Evolutionary conservation across 768 basidiomycete genomes (phyloP), one percentile per base, ranked within the genome.

Genomic region (Podaxis sp.): DNA sequence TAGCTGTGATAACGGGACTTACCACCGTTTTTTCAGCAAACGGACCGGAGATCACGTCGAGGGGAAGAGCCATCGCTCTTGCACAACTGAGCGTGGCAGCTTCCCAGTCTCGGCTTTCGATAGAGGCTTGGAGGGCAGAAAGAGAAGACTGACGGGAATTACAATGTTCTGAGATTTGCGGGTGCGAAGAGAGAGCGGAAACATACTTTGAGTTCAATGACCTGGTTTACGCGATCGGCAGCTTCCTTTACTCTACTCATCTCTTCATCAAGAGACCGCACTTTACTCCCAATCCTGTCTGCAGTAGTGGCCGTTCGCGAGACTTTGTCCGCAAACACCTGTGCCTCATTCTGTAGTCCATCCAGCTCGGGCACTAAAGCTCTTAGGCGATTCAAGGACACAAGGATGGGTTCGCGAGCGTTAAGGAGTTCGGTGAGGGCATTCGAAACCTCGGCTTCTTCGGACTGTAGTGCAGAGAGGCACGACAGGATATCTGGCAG

Each of bases 81-180:
- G 92, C 87, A 74, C 96, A 96, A 70, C 94, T 90, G 63, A 94
- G 83, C 0, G 95, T 88, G 3, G 97, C 97, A 2, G 92, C 85
- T 73, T 99, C 97, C 97, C 97, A 99, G 70, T 99, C 97, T 67
- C 92, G 85, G 51, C 78, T 79, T 33, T 90, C 88, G 33, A 98
- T 95, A 1, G 96, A 89, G 0, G 84, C 84, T 84, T 94, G 77
- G 9, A 80, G 75, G 39, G 73, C 76, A 63, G 73, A 64, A 26
- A 82, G 68, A 13, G 78, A 82, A 9, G 77, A 74, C 80, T 82
- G 54, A 11, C 22, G 48, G 55, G 51, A 64, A 64, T 58, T 8
- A 53, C 66, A 55, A 64, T 61, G 30, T 26, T n/a, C 59, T 7
- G 57, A 30, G 11, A 48, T 7, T 52, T 44, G 61, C 33, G 13